Evolutionary conservation across 2,329 filamentous ascomycete species (phyloP).

Genomic region (Colletotrichum sp.): DNA sequence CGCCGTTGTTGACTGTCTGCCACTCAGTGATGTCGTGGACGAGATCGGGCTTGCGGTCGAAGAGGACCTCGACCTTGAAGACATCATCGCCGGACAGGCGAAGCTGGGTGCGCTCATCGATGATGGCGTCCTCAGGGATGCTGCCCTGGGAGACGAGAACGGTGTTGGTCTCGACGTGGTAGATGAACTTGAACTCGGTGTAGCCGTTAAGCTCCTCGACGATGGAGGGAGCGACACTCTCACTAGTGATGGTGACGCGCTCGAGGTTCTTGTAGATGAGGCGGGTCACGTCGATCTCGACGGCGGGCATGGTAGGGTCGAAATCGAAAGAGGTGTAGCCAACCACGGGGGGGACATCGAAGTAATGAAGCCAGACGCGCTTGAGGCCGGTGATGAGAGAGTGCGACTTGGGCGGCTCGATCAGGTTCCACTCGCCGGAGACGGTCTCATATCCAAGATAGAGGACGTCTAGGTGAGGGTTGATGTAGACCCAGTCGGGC

Average conservation of each 20-base stretch:
- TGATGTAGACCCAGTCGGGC: not conserved
- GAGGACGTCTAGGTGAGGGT: not conserved
- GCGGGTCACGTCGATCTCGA: not conserved
- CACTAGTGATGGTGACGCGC: not conserved
- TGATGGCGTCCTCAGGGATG: not conserved
- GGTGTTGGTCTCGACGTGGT: not conserved
- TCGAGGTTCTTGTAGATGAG: not conserved
- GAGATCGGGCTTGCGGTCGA: not conserved
- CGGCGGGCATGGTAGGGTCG: not conserved
- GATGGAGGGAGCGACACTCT: not conserved
- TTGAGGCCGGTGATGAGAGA: not conserved
- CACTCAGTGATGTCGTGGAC: not conserved
- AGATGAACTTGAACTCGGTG: not conserved
- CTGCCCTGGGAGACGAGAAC: not conserved
- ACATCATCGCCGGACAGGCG: not conserved
- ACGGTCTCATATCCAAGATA: not conserved
- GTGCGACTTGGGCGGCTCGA: not conserved
- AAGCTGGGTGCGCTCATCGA: not conserved
- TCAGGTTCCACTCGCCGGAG: not conserved
- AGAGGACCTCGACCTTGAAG: not conserved
- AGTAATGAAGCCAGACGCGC: not conserved
- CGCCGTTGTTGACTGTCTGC: not conserved
- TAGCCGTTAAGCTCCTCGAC: not conserved
- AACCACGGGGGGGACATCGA: not conserved
- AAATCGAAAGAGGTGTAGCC: not conserved